Percentiles rank a stretch among this genome's conserved stretches.
Conservation (phyloP, 306 rosid species). For the Trifolium repens region DNA sequence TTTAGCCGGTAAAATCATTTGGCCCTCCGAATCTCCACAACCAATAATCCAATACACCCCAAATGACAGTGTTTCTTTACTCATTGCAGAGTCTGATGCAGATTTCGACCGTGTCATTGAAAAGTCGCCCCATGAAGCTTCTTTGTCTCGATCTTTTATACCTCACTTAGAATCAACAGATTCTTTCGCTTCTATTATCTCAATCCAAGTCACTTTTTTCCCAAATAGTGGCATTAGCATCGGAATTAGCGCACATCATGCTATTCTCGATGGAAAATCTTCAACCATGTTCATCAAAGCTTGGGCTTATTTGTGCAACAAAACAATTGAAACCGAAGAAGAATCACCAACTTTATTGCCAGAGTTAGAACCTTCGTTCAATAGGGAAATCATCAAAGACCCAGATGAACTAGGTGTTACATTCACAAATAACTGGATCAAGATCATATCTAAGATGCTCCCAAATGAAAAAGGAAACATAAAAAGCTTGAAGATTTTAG, state of each 20-base stretch:
- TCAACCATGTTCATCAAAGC: constrained; percentile 55
- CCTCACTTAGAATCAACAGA: constrained; percentile 49
- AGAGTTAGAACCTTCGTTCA: constrained; percentile 48
- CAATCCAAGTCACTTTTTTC: constrained; percentile 62
- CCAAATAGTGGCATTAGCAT: constrained; percentile 55
- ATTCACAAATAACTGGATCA: background rate
- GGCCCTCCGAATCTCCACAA: constrained; percentile 49
- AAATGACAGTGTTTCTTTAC: constrained; percentile 54
- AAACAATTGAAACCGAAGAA: background rate
- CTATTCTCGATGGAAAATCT: constrained; percentile 58
- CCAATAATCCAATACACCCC: constrained; percentile 49
- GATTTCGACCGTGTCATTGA: constrained; percentile 42
- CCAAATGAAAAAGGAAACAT: background rate
- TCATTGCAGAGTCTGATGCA: constrained; percentile 48
- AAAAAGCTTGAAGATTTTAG: constrained; percentile 28
- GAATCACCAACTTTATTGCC: constrained; percentile 2
- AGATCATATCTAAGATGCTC: background rate
- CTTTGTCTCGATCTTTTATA: constrained; percentile 43
- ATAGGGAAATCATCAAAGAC: constrained; percentile 46
- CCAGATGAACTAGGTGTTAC: background rate
- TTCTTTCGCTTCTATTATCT: constrained; percentile 40
- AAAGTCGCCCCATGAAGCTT: constrained; percentile 32
- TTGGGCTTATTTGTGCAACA: constrained; percentile 51
- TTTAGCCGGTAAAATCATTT: constrained; percentile 53
- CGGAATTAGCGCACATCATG: constrained; percentile 58